A percentile compares a stretch with the other conserved stretches of the same genome.
phyloP scores from a whole-genome alignment of 768 basidiomycete genomes.

The Mycena rebaudengoi region DNA sequence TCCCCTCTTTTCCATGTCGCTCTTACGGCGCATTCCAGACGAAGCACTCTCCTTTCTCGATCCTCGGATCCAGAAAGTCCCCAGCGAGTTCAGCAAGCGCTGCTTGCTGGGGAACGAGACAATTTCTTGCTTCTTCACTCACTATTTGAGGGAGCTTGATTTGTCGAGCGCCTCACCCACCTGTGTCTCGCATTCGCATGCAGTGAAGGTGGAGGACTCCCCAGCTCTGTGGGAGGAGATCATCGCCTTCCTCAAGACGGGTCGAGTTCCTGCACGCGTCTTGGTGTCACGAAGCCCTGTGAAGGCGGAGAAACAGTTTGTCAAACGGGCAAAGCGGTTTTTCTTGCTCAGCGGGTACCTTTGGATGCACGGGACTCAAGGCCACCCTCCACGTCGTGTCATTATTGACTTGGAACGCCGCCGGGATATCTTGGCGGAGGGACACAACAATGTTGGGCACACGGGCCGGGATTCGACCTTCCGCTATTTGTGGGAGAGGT shows the following conservation, averaged over 20 bases:
- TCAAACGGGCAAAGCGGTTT: conserved; percentile 13
- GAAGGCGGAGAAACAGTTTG: not conserved
- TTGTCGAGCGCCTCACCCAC: too few relatives aligned
- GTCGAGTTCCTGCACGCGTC: not conserved
- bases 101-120: not conserved
- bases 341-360: conserved; percentile 28
- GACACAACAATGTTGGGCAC: conserved; percentile 28
- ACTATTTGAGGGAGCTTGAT: not conserved
- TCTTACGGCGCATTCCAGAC: not conserved
- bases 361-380: conserved; percentile 14
- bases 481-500: conserved; percentile 27
- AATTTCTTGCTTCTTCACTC: not conserved
- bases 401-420: conserved; percentile 17
- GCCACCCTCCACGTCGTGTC: conserved; percentile 31
- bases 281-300: not conserved
- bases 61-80: not conserved
- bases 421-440: conserved; percentile 27
- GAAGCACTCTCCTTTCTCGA: not conserved
- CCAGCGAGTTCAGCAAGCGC: not conserved
- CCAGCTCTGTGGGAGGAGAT: conserved; percentile 24
- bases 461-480: conserved; percentile 32
- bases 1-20: too few relatives aligned
- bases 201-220: conserved; percentile 8
- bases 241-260: conserved; percentile 14
- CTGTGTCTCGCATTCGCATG: not conserved